Percentiles rank a stretch among this genome's conserved stretches.
Evolutionary conservation across 2,329 filamentous ascomycete genomes (phyloP).

Genomic region (Talaromyces sp.): DNA sequence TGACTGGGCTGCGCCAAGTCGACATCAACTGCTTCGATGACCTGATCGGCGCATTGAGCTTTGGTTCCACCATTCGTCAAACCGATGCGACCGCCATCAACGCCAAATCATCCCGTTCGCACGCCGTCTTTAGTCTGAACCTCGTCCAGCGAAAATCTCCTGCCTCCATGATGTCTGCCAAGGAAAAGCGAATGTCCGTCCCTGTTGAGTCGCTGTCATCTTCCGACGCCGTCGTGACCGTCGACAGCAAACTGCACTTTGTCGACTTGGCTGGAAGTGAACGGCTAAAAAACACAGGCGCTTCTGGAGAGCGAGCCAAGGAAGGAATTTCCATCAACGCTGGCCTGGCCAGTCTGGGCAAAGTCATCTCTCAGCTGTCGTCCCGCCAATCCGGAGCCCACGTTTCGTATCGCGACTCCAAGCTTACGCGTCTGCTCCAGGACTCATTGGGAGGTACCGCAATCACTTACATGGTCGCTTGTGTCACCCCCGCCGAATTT

Average conservation of each 20-base stretch:
- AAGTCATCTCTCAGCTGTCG: conserved; percentile 96
- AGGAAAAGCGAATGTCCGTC: conserved; percentile 81
- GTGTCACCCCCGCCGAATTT: conserved; percentile 93
- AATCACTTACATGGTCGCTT: conserved; percentile 99
- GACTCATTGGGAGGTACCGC: conserved; percentile 95
- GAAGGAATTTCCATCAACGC: conserved; percentile 99
- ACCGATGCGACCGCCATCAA: conserved; percentile 97
- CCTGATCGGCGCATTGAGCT: conserved; percentile 79
- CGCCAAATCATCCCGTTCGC: conserved; percentile 92
- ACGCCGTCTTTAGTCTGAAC: conserved; percentile 95
- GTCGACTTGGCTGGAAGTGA: conserved; percentile 97
- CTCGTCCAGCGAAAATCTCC: conserved; percentile 68
- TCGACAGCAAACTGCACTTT: conserved; percentile 98
- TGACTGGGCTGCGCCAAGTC: conserved; percentile 83
- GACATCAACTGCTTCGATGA: conserved; percentile 90
- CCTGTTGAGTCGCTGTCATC: conserved; percentile 71
- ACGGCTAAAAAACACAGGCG: conserved; percentile 92
- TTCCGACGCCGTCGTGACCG: conserved; percentile 63
- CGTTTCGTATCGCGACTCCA: conserved; percentile 97
- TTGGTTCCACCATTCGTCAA: conserved; percentile 89
- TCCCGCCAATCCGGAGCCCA: conserved; percentile 81
- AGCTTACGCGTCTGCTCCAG: conserved; percentile 87
- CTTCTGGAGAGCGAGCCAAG: conserved; percentile 86
- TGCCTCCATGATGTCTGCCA: conserved; percentile 41
- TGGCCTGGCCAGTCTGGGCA: conserved; percentile 86